These are phyloP conservation scores for Pestalotiopsis sp. DNA, from an alignment of 2,329 filamentous ascomycete genomes.

Conservation along the genomic window DNA sequence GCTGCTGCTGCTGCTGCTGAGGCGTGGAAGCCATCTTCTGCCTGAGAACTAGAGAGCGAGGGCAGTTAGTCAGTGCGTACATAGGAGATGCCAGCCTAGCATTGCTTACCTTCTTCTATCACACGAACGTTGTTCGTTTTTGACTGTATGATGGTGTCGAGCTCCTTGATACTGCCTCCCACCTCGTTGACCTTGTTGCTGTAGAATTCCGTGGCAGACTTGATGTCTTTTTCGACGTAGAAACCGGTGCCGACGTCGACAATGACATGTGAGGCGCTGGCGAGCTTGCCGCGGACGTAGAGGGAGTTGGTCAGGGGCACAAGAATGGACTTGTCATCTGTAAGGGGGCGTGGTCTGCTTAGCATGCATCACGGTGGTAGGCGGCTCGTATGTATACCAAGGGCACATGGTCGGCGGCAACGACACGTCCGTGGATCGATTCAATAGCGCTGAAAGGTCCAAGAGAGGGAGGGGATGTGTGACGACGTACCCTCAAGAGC, in stretches of 20 bases:
- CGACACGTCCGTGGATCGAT: no score
- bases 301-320: slow-evolving; percentile 95
- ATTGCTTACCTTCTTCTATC: slow-evolving; percentile 77
- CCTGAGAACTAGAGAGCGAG: slow-evolving; percentile 37
- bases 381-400: no score
- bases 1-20: slow-evolving; percentile 18
- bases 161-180: slow-evolving; percentile 54
- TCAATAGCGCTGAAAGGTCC: no score
- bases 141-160: slow-evolving; percentile 59
- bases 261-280: slow-evolving; percentile 75
- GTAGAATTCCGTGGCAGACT: slow-evolving; percentile 59
- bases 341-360: not conserved
- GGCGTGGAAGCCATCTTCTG: slow-evolving; percentile 42
- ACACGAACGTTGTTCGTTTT: slow-evolving; percentile 86
- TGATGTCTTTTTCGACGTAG: slow-evolving; percentile 59
- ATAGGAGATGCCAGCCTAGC: not conserved
- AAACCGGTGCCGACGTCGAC: slow-evolving; percentile 95
- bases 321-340: slow-evolving; percentile 63
- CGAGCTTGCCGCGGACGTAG: slow-evolving; percentile 84
- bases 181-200: slow-evolving; percentile 58
- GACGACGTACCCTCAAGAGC: slow-evolving; percentile 29
- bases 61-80: slow-evolving; percentile 14
- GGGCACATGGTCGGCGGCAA: no score
- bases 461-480: not conserved
- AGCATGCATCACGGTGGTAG: not conserved